Base-by-base conservation (phyloP, 139 green algal species). In the Asterochloris sp. region DNA sequence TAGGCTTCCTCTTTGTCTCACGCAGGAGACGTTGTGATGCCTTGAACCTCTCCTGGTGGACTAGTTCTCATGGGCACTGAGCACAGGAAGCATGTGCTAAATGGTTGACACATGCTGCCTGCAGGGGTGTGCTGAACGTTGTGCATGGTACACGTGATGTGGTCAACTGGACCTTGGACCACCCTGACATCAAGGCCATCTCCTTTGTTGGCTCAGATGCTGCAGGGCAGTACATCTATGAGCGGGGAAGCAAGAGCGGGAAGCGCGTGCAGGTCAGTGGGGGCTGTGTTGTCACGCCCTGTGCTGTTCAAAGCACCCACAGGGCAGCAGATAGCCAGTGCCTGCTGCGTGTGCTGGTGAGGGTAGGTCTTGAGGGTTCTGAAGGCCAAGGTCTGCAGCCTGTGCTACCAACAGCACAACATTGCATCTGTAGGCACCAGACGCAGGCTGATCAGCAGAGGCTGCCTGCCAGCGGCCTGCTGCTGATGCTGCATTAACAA, bases 151-250 rank as follows among this genome's bases (percentile, higher is more conserved):
- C 86, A 13, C 89, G 94, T 62, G 91, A 95, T 75, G 87, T 91
- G 14, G 96, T 99, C 15, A 96, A 99, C 88, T 62, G 29, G 77
- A 97, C 99, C 38, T 86, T 93, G 54, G 96, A 99, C 85, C 92
- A 99, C 85, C 94, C 93, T 8, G 91, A 97, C 87, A 97, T 99
- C 83, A 90, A 85, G 64, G 93, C 96, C 1, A 83, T 99, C 26
- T 95, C 92, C 2, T 99, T 99, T 88, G 96, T 99, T n/a, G 96
- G 96, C 15, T 96, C 91, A 14, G 83, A 97, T 84, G 60, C 82
- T 10, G 97, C 89, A 12, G 96, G 96, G 13, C 85, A 87, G 9
- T 88, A 99, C 89, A 92, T 99, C 68, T 98, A 98, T 87, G 67
- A 88, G 29, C 86, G 94, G 0, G 96, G 85, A 23, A 87, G 81